A percentile compares a stretch with the other conserved stretches of the same genome.
Evolutionary conservation across 139 green algal genomes (phyloP).

Genomic region (Micractinium conductrix): DNA sequence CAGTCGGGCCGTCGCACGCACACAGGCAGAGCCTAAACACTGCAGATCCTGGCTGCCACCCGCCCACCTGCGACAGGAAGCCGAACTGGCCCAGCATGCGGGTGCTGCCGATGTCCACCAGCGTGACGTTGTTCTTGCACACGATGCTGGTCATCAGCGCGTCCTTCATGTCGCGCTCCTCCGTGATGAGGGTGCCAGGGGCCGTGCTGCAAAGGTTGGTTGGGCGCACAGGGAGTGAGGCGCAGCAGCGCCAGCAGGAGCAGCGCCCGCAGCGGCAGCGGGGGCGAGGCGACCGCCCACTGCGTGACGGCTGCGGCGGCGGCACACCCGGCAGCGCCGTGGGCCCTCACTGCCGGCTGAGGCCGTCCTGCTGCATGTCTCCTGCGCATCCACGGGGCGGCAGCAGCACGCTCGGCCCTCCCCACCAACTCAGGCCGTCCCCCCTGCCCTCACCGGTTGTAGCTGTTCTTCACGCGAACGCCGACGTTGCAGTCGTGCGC

Average conservation of each 20-base stretch:
- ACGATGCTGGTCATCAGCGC: slow-evolving; percentile 95
- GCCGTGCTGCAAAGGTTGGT: slow-evolving; percentile 58
- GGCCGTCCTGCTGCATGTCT: no score
- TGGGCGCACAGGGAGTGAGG: not conserved
- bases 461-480: slow-evolving; percentile 98
- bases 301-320: no score
- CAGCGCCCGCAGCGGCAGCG: no score
- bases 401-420: no score
- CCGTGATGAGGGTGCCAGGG: slow-evolving; percentile 87
- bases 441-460: slow-evolving; percentile 79
- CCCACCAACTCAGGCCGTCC: not conserved
- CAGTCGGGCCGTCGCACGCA: no score
- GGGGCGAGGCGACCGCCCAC: no score
- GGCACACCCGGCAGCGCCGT: no score
- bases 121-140: slow-evolving; percentile 90
- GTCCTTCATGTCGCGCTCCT: slow-evolving; percentile 76
- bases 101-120: slow-evolving; percentile 85
- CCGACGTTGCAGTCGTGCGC: slow-evolving; percentile 75
- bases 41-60: no score
- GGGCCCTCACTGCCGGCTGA: no score
- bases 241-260: not conserved
- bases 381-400: no score
- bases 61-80: slow-evolving; percentile 75
- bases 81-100: slow-evolving; percentile 92
- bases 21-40: no score